Base-by-base conservation (phyloP, 225 moss, liverwort and hornwort genomes). In the Pseudisothecium myosuroides region DNA sequence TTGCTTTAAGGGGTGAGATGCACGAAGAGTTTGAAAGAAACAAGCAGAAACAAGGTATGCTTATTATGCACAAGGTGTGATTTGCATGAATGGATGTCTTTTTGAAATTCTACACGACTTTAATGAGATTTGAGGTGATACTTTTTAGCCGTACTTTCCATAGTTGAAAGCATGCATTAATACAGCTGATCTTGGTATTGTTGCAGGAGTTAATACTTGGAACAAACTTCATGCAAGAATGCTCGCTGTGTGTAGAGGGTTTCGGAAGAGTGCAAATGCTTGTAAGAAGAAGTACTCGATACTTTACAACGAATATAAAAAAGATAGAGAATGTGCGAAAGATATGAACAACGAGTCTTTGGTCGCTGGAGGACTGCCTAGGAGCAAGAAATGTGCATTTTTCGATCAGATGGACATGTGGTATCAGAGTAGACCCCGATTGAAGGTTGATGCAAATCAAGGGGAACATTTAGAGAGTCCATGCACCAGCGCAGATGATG, bases 221-320 rank as follows among this genome's bases (percentile, higher is more conserved):
- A 94, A 68, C 82, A 94, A 94, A 91, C 93, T 94, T 72, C 94
- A 94, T 91, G 54, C 88, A 72, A 94, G 93, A 72, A 94, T 94
- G 94, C 77, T 87, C 59, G 66, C 52, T 71, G 87, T 92, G 49
- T 94, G 94, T 88, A 91, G 93, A 92, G 94, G 92, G 52, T 94
- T 94, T 76, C 94, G 93, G 85, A 92, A 92, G 91, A 94, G 93
- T 91, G 94, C 94, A 83, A 94, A 94, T 86, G 94, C 94, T 84
- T 94, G 94, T 92, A 94, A 94, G 92, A 94, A 94, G 91, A 94
- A 94, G 81, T 94, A 94, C 76, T 94, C 94, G n/a, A 94, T 94
- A 80, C 92, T 94, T 80, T 94, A 94, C 83, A 94, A 94, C 62
- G 94, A 94, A 93, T 94, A 94, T 72, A 94, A 94, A 82, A 94